phyloP scores from a whole-genome alignment of 2,329 filamentous ascomycete genomes.

The Nannizziopsis barbatae region DNA sequence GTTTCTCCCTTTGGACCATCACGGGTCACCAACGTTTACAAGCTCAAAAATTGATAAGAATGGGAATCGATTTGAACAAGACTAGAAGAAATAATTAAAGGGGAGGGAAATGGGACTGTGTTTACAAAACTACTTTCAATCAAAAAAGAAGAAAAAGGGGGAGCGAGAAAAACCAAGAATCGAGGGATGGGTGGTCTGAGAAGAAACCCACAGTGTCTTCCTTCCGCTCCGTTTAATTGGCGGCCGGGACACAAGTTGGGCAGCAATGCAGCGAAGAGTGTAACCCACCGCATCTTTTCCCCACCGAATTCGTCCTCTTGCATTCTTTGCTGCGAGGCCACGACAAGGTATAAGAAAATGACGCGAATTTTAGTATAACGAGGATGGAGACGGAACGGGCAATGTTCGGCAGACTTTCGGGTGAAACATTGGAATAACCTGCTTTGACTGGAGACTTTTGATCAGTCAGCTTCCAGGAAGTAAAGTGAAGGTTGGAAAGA shows the following conservation, averaged over 20 bases:
- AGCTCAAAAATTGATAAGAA: too few species aligned
- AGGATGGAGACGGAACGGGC: conserved; percentile 6
- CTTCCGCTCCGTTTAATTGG: not conserved
- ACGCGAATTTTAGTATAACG: not conserved
- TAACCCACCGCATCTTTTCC: not conserved
- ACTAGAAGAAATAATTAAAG: too few species aligned
- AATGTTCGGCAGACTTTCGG: not conserved
- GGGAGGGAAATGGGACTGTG: too few species aligned
- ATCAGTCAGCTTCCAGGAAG: conserved; percentile 7
- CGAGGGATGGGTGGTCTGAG: not conserved
- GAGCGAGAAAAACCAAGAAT: too few species aligned
- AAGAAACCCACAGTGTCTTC: not conserved
- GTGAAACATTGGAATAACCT: not conserved
- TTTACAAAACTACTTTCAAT: too few species aligned
- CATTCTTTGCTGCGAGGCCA: too few species aligned
- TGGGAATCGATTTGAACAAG: too few species aligned
- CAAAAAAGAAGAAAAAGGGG: too few species aligned
- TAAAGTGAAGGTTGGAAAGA: not conserved
- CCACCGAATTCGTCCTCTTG: not conserved
- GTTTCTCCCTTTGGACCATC: too few species aligned
- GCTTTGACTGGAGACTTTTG: not conserved
- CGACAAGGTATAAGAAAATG: too few species aligned
- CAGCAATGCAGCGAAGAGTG: conserved; percentile 14
- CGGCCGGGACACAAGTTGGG: conserved; percentile 8
- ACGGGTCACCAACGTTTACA: too few species aligned